Conservation (phyloP, 192 early-diverging fungal species). For the Umbelopsis ramanniana region DNA sequence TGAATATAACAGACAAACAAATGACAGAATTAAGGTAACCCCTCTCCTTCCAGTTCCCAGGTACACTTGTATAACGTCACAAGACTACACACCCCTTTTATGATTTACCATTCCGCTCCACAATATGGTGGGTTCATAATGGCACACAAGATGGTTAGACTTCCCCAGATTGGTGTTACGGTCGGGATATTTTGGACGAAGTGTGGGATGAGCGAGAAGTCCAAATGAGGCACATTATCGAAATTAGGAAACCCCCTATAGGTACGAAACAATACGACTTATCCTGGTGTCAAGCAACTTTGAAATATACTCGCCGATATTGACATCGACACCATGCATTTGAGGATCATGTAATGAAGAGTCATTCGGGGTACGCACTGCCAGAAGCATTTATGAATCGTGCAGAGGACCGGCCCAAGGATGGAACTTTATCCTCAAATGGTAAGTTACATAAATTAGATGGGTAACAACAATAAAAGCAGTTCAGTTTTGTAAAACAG, state of each 20-base stretch:
- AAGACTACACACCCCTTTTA: no score
- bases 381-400: neutral
- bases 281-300: neutral
- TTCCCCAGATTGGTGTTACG: no score
- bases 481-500: neutral
- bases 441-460: conserved; percentile 1
- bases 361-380: neutral
- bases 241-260: neutral
- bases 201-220: neutral
- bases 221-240: neutral
- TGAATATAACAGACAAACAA: no score
- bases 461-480: neutral
- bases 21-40: no score
- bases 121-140: no score
- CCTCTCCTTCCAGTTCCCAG: no score
- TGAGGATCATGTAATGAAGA: neutral
- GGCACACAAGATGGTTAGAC: no score
- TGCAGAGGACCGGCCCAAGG: neutral
- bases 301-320: neutral
- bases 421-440: conserved; percentile 12
- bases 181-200: no score
- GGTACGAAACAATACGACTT: neutral
- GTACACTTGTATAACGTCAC: no score
- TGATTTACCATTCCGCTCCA: no score
- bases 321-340: neutral